Percentiles rank a stretch among this genome's conserved stretches.
These are phyloP conservation scores for Myxozyma kluyveri DNA, from an alignment of 805 yeast genomes.

Conservation along the genomic window DNA sequence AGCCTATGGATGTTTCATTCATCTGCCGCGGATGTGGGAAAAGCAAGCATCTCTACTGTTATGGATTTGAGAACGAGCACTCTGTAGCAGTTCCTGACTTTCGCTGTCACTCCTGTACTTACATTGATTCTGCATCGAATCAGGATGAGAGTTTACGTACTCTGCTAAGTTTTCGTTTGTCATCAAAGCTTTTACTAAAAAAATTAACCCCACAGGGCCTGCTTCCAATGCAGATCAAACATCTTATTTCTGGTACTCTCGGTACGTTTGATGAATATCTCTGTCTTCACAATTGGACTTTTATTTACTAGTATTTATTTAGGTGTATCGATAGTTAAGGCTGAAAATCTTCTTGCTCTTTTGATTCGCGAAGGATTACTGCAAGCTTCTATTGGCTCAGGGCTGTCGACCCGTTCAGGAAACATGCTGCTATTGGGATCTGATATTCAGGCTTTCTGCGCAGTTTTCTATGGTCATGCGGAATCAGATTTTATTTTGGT, in stretches of 20 bases:
- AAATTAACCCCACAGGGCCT: neutral
- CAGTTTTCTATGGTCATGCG: neutral
- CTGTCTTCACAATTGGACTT: no score
- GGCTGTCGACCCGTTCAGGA: neutral
- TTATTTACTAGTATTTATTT: neutral
- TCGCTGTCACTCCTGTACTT: neutral
- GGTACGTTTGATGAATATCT: no score
- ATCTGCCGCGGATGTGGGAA: neutral
- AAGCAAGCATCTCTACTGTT: neutral
- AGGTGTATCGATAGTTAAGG: neutral
- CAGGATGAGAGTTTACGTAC: neutral
- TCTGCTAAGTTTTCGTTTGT: neutral
- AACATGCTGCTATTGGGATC: neutral
- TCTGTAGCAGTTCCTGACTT: neutral
- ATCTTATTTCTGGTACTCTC: neutral
- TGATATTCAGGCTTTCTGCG: neutral
- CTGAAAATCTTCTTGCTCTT: neutral
- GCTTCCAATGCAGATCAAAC: neutral
- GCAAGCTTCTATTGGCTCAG: neutral
- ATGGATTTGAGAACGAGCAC: neutral
- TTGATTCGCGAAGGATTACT: neutral
- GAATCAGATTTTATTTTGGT: neutral
- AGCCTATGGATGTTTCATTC: neutral
- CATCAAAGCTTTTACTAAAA: neutral
- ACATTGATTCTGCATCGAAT: neutral